Evolutionary conservation across 1,284 basidiomycete genomes (phyloP), one percentile per base, ranked within the genome.

Genomic region (Salmacisia buchloeana): DNA sequence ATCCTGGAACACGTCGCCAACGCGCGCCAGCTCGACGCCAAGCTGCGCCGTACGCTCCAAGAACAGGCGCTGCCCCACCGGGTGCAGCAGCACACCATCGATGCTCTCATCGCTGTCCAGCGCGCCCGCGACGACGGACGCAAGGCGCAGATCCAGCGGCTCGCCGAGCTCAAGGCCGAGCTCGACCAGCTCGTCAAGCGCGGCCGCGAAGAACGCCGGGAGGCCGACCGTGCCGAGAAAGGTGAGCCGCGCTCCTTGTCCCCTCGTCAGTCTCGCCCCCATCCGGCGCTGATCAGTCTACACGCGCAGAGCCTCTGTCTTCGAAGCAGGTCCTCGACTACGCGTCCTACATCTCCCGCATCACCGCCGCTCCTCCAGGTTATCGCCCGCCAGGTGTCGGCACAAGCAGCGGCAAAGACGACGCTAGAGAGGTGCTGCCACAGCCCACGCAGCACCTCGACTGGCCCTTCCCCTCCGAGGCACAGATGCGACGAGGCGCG

Each of bases 401-500:
- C 49, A 18, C 18, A 27, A 29, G 27, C 29, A 33, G 18, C 10
- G 36, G 31, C 29, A 54, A 31, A 18, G 49, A 54, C 10, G 49
- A 54, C 2, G 13, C 25, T 7, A 4, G 18, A 25, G 13, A 46
- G 23, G 15, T 27, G 9, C 46, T 12, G 27, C 49, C 9, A 31
- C 27, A 18, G 21, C 25, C 6, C 7, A 25, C 31, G 13, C 49
- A 9, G 15, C 49, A 54, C 29, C 23, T 33, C 10, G 49, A 54
- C 49, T 54, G 49, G 49, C 49, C 49, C 29, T 54, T 54, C 49
- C 49, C 49, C 25, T 54, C 49, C 5, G 49, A 54, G 29, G 49
- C 49, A 3, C 49, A 54, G 31, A 54, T 54, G 49, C 27, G 49
- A n/a, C 49, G 49, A 7, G 49, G 49, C 7, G 49, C 49, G 7